phyloP scores from a whole-genome alignment of 768 basidiomycete species.

The Naganishia vishniacii region DNA sequence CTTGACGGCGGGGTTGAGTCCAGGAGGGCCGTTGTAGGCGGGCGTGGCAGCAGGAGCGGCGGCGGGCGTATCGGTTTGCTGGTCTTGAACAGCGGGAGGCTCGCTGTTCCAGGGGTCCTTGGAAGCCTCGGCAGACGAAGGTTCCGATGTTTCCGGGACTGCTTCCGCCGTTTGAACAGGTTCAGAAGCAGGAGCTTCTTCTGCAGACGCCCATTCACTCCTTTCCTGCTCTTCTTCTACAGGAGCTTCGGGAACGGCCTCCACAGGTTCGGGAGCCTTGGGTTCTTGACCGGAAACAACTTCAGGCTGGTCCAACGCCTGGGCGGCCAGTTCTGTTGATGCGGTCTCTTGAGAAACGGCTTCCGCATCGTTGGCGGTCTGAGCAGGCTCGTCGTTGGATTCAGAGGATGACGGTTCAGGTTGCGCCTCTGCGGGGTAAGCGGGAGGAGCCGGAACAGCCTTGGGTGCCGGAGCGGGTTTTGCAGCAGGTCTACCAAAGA shows the following conservation, averaged over 20 bases:
- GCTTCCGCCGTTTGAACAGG: slow-evolving; percentile 29
- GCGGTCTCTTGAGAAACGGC: slow-evolving; percentile 10
- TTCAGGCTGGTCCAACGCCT: slow-evolving; percentile 27
- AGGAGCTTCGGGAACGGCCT: slow-evolving; percentile 20
- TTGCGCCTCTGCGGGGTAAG: slow-evolving; percentile 33
- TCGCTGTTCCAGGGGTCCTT: slow-evolving; percentile 27
- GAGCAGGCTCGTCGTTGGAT: slow-evolving; percentile 7
- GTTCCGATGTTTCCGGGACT: slow-evolving; percentile 26
- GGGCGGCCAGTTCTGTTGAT: slow-evolving; percentile 16
- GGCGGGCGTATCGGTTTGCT: slow-evolving; percentile 12
- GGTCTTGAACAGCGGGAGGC: not conserved
- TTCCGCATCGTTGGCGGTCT: not conserved
- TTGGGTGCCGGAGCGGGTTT: slow-evolving; percentile 38
- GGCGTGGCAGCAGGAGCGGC: slow-evolving; percentile 14
- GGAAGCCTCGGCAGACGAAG: slow-evolving; percentile 37
- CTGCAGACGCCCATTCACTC: not conserved
- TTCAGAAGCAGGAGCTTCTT: slow-evolving; percentile 29
- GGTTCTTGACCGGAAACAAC: slow-evolving; percentile 16
- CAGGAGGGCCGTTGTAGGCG: slow-evolving; percentile 48
- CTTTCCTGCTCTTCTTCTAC: not conserved
- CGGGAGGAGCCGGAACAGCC: slow-evolving; percentile 34
- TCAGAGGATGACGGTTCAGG: slow-evolving; percentile 23
- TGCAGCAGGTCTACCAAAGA: slow-evolving; percentile 40
- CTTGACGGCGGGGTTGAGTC: slow-evolving; percentile 42
- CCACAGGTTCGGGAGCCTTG: slow-evolving; percentile 19